Conservation (phyloP, 768 basidiomycete genomes). For the Suillus spraguei region DNA sequence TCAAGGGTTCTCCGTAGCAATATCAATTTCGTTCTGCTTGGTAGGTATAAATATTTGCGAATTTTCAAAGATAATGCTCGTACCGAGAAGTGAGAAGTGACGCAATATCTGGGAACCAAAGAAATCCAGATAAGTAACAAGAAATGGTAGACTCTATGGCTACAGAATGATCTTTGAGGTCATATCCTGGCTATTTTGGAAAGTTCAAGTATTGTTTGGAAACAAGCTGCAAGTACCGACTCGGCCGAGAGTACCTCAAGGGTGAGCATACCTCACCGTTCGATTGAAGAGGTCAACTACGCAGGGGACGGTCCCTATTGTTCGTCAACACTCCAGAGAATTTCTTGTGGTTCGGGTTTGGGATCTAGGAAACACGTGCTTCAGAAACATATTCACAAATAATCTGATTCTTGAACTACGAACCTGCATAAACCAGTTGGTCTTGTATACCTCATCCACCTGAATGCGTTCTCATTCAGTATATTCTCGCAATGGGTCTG, state of each 20-base stretch:
- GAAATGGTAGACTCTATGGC: neutral
- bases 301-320: neutral
- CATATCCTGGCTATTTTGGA: neutral
- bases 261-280: neutral
- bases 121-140: neutral
- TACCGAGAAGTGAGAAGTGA: neutral
- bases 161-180: neutral
- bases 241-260: neutral
- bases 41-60: neutral
- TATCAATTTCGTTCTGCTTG: neutral
- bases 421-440: constrained; percentile 61
- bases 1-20: neutral
- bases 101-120: neutral
- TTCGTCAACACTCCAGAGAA: neutral
- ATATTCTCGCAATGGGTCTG: constrained; percentile 67
- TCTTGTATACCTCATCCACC: constrained; percentile 78
- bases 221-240: neutral
- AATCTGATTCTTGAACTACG: constrained; percentile 21
- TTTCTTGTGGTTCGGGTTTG: constrained; percentile 39
- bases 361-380: constrained; percentile 50
- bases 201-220: neutral
- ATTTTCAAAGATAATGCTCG: no score
- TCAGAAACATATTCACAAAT: neutral
- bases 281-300: neutral
- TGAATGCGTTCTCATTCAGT: constrained; percentile 72